Conservation (phyloP, 1,284 basidiomycete genomes). For the Xerocomus minutiporus region DNA sequence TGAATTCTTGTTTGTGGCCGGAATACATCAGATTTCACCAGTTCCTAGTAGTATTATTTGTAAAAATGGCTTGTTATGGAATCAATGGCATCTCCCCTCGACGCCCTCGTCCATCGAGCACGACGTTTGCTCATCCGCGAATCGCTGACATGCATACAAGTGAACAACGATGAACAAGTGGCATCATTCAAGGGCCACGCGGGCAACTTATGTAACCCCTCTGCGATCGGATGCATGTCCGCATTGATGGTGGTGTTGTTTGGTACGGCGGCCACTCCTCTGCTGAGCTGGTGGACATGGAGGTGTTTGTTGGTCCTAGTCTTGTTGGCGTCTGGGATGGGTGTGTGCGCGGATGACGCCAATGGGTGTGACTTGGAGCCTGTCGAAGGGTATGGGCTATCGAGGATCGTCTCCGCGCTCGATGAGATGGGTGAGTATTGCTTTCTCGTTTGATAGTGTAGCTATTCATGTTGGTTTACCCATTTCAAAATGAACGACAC, state of each 20-base stretch:
- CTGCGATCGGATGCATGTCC: constrained; percentile 3
- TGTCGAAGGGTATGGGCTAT: too few relatives aligned
- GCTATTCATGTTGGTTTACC: too few relatives aligned
- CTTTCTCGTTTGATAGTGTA: too few relatives aligned
- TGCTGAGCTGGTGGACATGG: constrained; percentile 32
- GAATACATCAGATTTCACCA: too few relatives aligned
- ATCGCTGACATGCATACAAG: constrained; percentile 38
- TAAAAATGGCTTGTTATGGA: constrained; percentile 56
- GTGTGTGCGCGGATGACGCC: constrained; percentile 6
- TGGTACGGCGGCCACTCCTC: constrained; percentile 19
- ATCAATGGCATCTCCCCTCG: constrained; percentile 56
- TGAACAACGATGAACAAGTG: constrained; percentile 18
- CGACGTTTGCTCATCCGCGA: constrained; percentile 72
- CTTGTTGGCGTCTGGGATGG: constrained; percentile 41
- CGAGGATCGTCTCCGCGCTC: too few relatives aligned
- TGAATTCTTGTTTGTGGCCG: too few relatives aligned
- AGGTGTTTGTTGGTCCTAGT: constrained; percentile 64
- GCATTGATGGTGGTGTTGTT: constrained; percentile 38
- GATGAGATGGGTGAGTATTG: too few relatives aligned
- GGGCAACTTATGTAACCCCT: background rate
- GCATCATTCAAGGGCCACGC: background rate
- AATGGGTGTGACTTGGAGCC: too few relatives aligned
- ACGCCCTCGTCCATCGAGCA: constrained; percentile 59
- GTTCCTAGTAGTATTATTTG: constrained; percentile 24
- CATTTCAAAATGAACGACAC: too few relatives aligned